Base-by-base conservation (phyloP, 2,329 filamentous ascomycete species). In the Xylogone sp. region DNA sequence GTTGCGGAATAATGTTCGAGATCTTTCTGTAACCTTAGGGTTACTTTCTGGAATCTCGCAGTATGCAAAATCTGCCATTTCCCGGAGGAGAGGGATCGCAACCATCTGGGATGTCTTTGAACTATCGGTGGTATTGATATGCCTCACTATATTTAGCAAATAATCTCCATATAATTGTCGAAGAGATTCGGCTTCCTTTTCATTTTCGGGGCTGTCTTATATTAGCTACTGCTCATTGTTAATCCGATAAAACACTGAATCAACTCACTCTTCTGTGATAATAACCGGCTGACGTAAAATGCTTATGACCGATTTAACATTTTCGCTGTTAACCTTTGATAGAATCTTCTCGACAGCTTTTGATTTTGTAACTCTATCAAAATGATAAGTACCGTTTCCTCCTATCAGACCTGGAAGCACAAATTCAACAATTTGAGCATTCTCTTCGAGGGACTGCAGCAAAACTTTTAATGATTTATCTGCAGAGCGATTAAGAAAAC, bases 351-450 rank as follows among this genome's bases (percentile, higher is more conserved):
- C 90, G 1, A 96, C 73, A 0, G 90, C 93, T 70, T 93, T 96
- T 2, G 86, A 87, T 66, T 88, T 94, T 1, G 92, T 96, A 52
- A 87, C 77, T 56, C 88, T 85, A 64, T 97, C 94, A 63, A 97
- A 94, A 64, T 87, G 89, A 59, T 90, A 83, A 1, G 79, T 79
- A 2, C 89, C 88, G 53, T 85, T 75, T 47, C 83, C 81, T 34
- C 82, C 81, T 43, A 94, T 77, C n/a, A 97, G 72, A 21, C 82
- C 81, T 42, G 77, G 75, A 12, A 94, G 71, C 6, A 93, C 73
- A 1, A 78, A 72, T 3, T 78, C 68, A 1, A 89, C 76, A 20
- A 84, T 75, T 4, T 73, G 71, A 0, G 85, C 81, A 5, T 86
- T 74, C 3, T 77, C 72, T 53, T 86, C 79, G 1, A 85, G 84